Conservation (phyloP, 2,329 filamentous ascomycete species). For the Paraconiothyrium sp. region DNA sequence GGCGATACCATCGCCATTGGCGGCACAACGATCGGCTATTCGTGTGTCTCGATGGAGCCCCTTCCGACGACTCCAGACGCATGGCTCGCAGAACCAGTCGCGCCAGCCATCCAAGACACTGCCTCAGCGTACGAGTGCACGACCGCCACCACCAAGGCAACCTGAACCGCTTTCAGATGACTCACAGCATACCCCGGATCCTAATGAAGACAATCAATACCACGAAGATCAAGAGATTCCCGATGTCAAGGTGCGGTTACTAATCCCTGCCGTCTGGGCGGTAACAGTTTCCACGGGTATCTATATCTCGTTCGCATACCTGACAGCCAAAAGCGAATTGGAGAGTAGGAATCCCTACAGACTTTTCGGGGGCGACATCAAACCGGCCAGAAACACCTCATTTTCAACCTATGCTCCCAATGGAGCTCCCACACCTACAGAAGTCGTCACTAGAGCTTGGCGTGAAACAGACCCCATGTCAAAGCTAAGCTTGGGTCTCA, state of each 20-base stretch:
- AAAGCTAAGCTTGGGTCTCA: conserved; percentile 39
- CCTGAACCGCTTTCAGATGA: conserved; percentile 2
- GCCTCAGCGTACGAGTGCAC: not conserved
- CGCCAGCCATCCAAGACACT: not conserved
- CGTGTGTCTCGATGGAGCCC: not conserved
- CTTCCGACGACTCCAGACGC: conserved; percentile 6
- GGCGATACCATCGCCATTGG: not conserved
- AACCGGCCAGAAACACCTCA: not conserved
- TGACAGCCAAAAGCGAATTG: conserved; percentile 39
- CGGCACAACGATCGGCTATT: not conserved
- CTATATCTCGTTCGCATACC: conserved; percentile 38
- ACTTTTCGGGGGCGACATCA: not conserved
- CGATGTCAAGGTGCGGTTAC: conserved; percentile 32
- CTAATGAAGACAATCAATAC: not conserved
- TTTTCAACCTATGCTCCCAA: not conserved
- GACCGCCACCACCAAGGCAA: not conserved
- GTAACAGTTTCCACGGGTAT: conserved; percentile 39
- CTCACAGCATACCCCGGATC: conserved; percentile 10
- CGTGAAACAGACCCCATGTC: conserved; percentile 36
- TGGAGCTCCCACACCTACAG: conserved; percentile 35
- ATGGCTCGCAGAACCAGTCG: not conserved
- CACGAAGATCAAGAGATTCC: conserved; percentile 20
- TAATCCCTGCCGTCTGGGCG: conserved; percentile 43
- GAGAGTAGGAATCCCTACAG: conserved; percentile 20
- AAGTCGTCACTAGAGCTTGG: conserved; percentile 39